Evolutionary conservation across 2,329 filamentous ascomycete species (phyloP), one percentile per base, ranked within the genome.

Genomic region (Aspergillus felis): DNA sequence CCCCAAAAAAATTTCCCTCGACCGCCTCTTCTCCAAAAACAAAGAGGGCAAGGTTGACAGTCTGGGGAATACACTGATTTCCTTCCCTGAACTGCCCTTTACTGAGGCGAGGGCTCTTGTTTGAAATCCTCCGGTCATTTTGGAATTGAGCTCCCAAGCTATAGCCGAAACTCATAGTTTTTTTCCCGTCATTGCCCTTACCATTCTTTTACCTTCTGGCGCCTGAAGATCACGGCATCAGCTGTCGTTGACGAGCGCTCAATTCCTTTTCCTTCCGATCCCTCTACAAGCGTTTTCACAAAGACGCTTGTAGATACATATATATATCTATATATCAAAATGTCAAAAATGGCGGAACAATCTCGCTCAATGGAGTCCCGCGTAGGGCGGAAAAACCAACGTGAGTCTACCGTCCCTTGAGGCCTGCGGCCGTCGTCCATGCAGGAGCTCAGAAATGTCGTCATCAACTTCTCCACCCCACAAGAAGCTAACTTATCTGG

Each of bases 311-410:
- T 32, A 29, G 28, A 22, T 29, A 22, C n/a, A n/a, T 22, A 50
- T 53, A n/a, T 51, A 50, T 54, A 42, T 25, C 25, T 48, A 35
- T 25, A 46, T 25, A 53, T 50, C 49, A 28, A 27, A 50, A 52
- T 61, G 57, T 62, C 54, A 59, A 59, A 65, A 32, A 67, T 68
- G 71, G 76, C 77, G 71, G 74, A 76, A 53, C 76, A 75, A 58
- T 69, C 68, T 58, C 74, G 74, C 54, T 73, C 74, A 52, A 80
- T 79, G 76, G 77, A 78, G 64, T 74, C 78, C 63, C 77, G 78
- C 29, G 75, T 72, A 57, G 78, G 78, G 53, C 72, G 76, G 60
- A 77, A 74, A 66, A 81, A 81, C 67, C 78, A 81, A 72, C 76
- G 78, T 80, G 67, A 74, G 78, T 78, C 49, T 27, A 24, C 8